phyloP scores from a whole-genome alignment of 2,329 filamentous ascomycete species.

The Aspergillus novofumigatus region DNA sequence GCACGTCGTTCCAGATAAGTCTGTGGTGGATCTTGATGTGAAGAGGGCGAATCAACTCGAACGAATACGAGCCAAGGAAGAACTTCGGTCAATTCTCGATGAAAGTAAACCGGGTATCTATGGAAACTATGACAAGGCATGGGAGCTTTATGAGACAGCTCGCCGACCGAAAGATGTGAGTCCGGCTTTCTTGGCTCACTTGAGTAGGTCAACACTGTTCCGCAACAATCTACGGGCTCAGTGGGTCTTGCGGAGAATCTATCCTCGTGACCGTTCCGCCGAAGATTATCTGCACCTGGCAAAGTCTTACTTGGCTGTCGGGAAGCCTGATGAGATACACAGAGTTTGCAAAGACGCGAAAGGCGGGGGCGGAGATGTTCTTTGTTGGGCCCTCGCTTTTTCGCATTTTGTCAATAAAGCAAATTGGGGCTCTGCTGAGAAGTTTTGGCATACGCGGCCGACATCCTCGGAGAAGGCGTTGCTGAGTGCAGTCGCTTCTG shows the following conservation, averaged over 20 bases:
- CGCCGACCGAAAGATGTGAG: constrained; percentile 24
- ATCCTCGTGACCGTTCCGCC: constrained; percentile 31
- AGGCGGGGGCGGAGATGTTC: constrained; percentile 17
- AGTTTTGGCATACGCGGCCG: constrained; percentile 27
- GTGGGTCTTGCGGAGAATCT: constrained; percentile 44
- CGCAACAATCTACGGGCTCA: constrained; percentile 42
- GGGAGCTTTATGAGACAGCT: constrained; percentile 37
- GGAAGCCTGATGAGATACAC: constrained; percentile 37
- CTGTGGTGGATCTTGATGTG: constrained; percentile 4
- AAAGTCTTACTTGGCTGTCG: constrained; percentile 39
- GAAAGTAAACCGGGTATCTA: constrained; percentile 1
- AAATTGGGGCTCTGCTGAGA: constrained; percentile 30
- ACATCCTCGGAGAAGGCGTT: constrained; percentile 6
- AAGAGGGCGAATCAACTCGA: constrained; percentile 3
- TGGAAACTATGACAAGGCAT: constrained; percentile 36
- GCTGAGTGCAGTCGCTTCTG: constrained; percentile 11
- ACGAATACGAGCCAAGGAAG: constrained; percentile 12
- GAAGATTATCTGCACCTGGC: constrained; percentile 45
- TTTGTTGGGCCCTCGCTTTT: constrained; percentile 30
- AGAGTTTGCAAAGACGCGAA: constrained; percentile 41
- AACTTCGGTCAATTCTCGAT: constrained; percentile 17
- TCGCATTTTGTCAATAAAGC: constrained; percentile 25
- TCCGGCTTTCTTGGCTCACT: constrained; percentile 32
- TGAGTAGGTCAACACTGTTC: constrained; percentile 35
- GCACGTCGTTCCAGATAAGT: constrained; percentile 2